Evolutionary conservation across 352 stramenopile genomes (phyloP), one percentile per base, ranked within the genome.

Genomic region (Phytophthora pistaciae): DNA sequence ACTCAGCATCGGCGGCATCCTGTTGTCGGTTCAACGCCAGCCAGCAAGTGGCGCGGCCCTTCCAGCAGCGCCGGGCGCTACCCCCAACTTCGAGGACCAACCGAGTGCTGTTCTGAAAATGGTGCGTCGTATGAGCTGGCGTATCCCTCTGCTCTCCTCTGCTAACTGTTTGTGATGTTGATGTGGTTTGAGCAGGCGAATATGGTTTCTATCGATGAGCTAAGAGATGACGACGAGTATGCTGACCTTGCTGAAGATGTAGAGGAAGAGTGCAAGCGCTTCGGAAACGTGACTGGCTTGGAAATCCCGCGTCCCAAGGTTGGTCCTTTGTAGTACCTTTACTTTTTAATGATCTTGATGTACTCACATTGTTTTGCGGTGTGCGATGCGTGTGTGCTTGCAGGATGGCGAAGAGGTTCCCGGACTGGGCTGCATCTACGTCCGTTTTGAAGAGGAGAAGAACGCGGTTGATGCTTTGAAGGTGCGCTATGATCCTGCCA

Each of bases 221-320:
- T 96, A 36, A 87, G 83, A 56, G 85, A 96, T 85, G 90, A 96
- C 57, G 85, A 93, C 55, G 87, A 95, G 64, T 96, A 86, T 86
- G 82, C 83, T 67, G 90, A 96, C 80, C 76, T 96, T 78, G 88
- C 91, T 74, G 88, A 96, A 84, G 90, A 96, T 74, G 88, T 96
- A 55, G 88, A 95, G 76, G 88, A 96, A 72, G 90, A 96, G 65
- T 96, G 90, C 79, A 96, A 94, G 74, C 90, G 90, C 31, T 96
- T 96, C 59, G 90, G 90, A 64, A 79, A 71, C 7, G 82, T 96
- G 3, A 73, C 84, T 38, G 70, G 74, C 42, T 66, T 96, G 66
- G 88, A 94, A 46, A 95, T 96, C 56, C 90, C 88, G 25, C 88
- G 90, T 54, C 87, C 88, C 25, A 90, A 94, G 83, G 90, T 96